Conservation (phyloP, 345 rosid genomes). For the Capsella bursapastoris region DNA sequence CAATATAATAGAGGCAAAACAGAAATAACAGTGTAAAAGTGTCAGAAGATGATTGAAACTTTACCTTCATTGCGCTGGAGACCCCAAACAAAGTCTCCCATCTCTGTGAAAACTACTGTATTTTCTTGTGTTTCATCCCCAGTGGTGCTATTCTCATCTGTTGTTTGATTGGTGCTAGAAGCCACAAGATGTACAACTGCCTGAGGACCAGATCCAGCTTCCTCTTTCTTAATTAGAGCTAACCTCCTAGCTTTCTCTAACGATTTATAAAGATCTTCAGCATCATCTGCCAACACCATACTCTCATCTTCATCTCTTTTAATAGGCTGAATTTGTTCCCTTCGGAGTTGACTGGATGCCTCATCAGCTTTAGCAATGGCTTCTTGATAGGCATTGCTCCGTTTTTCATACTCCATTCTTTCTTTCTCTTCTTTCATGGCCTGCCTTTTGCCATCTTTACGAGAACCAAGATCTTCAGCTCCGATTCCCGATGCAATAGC, state of each 20-base stretch:
- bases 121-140: conserved; percentile 73
- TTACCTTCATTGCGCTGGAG: conserved; percentile 85
- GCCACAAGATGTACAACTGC: conserved; percentile 76
- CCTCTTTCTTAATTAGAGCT: conserved; percentile 77
- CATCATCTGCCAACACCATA: conserved; percentile 70
- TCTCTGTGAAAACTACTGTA: conserved; percentile 86
- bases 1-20: conserved; percentile 18
- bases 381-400: conserved; percentile 70
- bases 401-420: conserved; percentile 75
- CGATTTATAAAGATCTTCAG: conserved; percentile 82
- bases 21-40: conserved; percentile 7
- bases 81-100: conserved; percentile 95
- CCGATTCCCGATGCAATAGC: conserved; percentile 86
- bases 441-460: conserved; percentile 81
- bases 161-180: conserved; percentile 47
- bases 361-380: conserved; percentile 90
- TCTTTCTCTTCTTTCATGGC: conserved; percentile 81
- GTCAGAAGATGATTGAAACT: conserved; percentile 14
- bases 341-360: conserved; percentile 76
- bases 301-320: conserved; percentile 65
- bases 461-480: conserved; percentile 89
- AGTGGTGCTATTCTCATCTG: conserved; percentile 52
- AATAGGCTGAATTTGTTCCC: conserved; percentile 59
- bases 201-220: conserved; percentile 64
- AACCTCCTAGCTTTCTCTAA: conserved; percentile 82